Evolutionary conservation across 805 yeast species (phyloP), one percentile per base, ranked within the genome.

Genomic region (Sugiyamaella floridensis): DNA sequence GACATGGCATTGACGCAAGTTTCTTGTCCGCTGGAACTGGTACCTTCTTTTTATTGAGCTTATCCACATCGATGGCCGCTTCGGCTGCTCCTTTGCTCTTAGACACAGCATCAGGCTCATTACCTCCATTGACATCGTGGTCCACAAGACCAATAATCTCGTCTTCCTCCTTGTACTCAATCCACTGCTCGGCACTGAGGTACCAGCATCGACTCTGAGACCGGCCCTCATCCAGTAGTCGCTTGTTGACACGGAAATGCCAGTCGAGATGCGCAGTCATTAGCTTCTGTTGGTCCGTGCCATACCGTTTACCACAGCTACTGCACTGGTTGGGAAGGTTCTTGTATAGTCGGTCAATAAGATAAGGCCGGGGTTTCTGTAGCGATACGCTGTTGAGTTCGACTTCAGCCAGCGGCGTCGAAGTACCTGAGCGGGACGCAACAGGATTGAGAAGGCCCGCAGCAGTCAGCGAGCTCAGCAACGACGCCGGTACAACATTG

Each of bases 191-290:
- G 56, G 80, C 85, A 56, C 81, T 82, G 55, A 89, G 69, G 66
- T 82, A 90, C 95, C 96, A 90, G 60, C 82, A 78, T 61, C 97
- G 73, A 43, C 87, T 83, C 64, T 86, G 90, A 32, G 74, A 71
- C 7, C 74, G 65, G 8, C 64, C 61, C 37, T 65, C 66, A 29
- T 71, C 74, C 45, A 80, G 79, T 47, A 86, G 73, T 61, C 85
- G 83, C 65, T 87, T 88, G 67, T 89, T 92, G 44, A 88, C 85
- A 61, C 98, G 79, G 73, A 89, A 89, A 72, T 92, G 98, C 97
- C 97, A 92, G 68, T 92, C 99, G 58, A 89, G 71, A 69, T 93
- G 99, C 15, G 79, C 75, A 49, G 83, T 79, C 54, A 78, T 78
- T 47, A 70, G 69, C 5, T 68, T 68, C 47, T 75, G 78, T 1